These are phyloP conservation scores for Nadsonia starkeyi-henricii DNA, from an alignment of 1,139 yeast species.

Conservation along the genomic window DNA sequence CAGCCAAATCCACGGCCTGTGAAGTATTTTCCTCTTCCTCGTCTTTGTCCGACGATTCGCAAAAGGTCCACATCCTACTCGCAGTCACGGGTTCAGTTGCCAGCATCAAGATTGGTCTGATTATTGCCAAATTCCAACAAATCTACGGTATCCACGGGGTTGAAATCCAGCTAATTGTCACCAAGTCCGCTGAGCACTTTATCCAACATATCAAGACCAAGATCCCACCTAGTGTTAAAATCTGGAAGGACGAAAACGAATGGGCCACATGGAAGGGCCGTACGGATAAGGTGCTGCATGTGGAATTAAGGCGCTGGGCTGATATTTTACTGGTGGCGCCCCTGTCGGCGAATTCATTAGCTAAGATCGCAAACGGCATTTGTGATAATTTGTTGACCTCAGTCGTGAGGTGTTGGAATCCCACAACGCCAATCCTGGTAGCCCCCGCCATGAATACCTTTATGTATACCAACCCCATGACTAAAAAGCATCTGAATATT, in stretches of 20 bases:
- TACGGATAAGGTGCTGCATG: slow-evolving; percentile 84
- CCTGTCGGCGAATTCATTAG: slow-evolving; percentile 75
- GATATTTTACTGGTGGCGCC: slow-evolving; percentile 84
- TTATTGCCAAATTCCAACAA: slow-evolving; percentile 15
- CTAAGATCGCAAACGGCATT: slow-evolving; percentile 80
- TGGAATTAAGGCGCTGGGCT: slow-evolving; percentile 91
- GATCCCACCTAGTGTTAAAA: neutral
- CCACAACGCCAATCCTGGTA: slow-evolving; percentile 68
- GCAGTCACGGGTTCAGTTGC: slow-evolving; percentile 97
- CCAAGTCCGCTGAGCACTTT: slow-evolving; percentile 74
- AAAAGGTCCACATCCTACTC: slow-evolving; percentile 65
- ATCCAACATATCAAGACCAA: slow-evolving; percentile 24
- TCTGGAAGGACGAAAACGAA: slow-evolving; percentile 82
- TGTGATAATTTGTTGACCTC: slow-evolving; percentile 82
- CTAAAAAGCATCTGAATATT: slow-evolving; percentile 63
- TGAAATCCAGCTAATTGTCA: slow-evolving; percentile 74
- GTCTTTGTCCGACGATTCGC: neutral
- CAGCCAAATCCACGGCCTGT: neutral
- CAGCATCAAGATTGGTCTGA: slow-evolving; percentile 74
- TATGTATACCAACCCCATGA: slow-evolving; percentile 76
- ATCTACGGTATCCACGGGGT: slow-evolving; percentile 36
- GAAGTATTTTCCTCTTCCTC: neutral
- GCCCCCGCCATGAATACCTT: slow-evolving; percentile 95
- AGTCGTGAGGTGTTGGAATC: slow-evolving; percentile 89
- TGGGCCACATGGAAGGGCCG: slow-evolving; percentile 81